These are phyloP conservation scores for Leptographium lundbergii DNA, from an alignment of 2,329 filamentous ascomycete genomes.

Conservation along the genomic window DNA sequence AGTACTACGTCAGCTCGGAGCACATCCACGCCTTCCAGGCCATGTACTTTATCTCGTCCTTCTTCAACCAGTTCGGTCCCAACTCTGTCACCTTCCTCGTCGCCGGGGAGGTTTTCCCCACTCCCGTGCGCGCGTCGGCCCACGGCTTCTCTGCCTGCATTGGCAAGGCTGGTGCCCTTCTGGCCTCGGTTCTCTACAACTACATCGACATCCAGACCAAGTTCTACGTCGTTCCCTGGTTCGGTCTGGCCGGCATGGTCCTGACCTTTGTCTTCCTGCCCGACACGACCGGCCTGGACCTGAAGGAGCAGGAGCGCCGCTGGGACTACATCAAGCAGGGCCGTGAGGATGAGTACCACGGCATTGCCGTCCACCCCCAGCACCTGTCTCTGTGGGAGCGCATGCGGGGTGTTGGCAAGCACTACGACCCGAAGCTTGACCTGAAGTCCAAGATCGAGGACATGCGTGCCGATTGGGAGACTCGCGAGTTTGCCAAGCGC, in stretches of 20 bases:
- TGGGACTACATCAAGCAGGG: constrained; percentile 79
- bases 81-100: constrained; percentile 95
- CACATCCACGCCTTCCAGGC: constrained; percentile 86
- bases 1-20: constrained; percentile 61
- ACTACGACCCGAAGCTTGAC: constrained; percentile 73
- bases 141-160: constrained; percentile 90
- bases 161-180: constrained; percentile 78
- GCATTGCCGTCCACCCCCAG: constrained; percentile 78
- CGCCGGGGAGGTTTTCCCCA: constrained; percentile 92
- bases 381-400: constrained; percentile 87
- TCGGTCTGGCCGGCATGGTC: constrained; percentile 75
- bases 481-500: constrained; percentile 31
- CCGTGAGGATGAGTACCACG: constrained; percentile 73
- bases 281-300: constrained; percentile 91
- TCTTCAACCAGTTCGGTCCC: constrained; percentile 98
- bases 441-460: constrained; percentile 76
- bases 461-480: constrained; percentile 54
- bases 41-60: constrained; percentile 96
- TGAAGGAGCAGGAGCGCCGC: constrained; percentile 93
- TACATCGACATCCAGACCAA: constrained; percentile 78
- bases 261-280: constrained; percentile 78
- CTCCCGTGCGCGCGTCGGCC: constrained; percentile 80
- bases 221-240: constrained; percentile 92
- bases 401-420: constrained; percentile 61
- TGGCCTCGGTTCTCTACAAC: constrained; percentile 84